These are phyloP conservation scores for Knoxdaviesia capensis DNA, from an alignment of 2,329 filamentous ascomycete genomes.

Conservation along the genomic window DNA sequence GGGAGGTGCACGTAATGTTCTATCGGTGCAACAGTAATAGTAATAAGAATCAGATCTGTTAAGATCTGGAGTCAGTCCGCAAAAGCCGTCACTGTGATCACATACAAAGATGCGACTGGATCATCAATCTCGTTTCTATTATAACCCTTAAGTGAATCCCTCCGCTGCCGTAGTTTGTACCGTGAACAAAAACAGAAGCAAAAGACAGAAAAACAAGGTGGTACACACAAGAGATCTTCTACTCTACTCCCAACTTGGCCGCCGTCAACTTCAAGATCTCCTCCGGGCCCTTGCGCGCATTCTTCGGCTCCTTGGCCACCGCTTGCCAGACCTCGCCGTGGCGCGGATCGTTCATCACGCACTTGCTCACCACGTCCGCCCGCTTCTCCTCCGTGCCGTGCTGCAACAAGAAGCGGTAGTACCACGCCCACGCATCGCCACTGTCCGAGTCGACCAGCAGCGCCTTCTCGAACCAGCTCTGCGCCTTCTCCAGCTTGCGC, in stretches of 20 bases:
- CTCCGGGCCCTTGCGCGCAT: slow-evolving; percentile 54
- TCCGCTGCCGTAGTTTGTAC: no score
- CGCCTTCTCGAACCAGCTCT: slow-evolving; percentile 95
- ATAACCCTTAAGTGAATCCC: no score
- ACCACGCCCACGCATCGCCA: slow-evolving; percentile 96
- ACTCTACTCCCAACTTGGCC: slow-evolving; percentile 16
- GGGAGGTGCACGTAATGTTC: no score
- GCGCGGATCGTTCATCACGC: slow-evolving; percentile 62
- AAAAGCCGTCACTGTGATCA: no score
- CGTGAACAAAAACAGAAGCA: neutral
- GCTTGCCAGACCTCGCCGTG: slow-evolving; percentile 87
- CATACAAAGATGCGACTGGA: no score
- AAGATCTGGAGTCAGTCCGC: no score
- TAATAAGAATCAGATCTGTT: no score
- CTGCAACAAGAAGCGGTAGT: slow-evolving; percentile 79
- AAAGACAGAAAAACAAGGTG: neutral
- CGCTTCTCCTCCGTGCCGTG: slow-evolving; percentile 92
- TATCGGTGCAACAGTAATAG: no score
- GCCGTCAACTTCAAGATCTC: slow-evolving; percentile 70
- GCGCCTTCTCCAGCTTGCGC: slow-evolving; percentile 76
- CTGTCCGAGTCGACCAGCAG: slow-evolving; percentile 69
- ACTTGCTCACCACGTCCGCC: slow-evolving; percentile 64
- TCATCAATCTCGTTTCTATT: no score
- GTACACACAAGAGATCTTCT: slow-evolving; percentile 3
- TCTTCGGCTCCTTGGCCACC: slow-evolving; percentile 68